These are phyloP conservation scores for Aspergillus heteromorphus DNA, from an alignment of 495 filamentous ascomycete species.

Conservation along the genomic window DNA sequence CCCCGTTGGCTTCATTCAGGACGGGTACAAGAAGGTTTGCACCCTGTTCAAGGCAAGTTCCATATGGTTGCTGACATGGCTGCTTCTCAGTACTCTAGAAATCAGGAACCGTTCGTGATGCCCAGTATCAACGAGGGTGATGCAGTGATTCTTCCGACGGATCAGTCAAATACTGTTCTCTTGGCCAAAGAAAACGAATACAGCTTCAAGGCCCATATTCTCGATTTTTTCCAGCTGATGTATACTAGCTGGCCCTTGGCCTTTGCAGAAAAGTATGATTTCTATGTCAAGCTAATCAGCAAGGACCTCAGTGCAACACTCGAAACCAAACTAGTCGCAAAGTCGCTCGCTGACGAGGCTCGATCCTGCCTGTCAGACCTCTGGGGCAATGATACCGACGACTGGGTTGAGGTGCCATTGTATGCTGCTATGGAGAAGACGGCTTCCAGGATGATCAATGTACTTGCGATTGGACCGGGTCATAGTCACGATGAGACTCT, in stretches of 20 bases:
- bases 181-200: conserved; percentile 9
- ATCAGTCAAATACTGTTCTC: conserved; percentile 7
- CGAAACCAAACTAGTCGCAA: conserved; percentile 3
- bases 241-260: conserved; percentile 13
- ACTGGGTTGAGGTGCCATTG: conserved; percentile 6
- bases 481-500: conserved; percentile 2
- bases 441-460: conserved; percentile 7
- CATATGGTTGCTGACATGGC: neutral
- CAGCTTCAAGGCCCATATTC: conserved; percentile 10
- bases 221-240: conserved; percentile 10
- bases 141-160: conserved; percentile 7
- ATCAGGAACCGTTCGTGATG: conserved; percentile 10
- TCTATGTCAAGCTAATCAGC: conserved; percentile 12
- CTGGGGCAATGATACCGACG: conserved; percentile 9
- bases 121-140: conserved; percentile 14
- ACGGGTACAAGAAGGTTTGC: conserved; percentile 10
- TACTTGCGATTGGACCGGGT: conserved; percentile 9
- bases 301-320: conserved; percentile 10
- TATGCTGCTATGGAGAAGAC: conserved; percentile 11
- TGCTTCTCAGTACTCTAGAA: conserved; percentile 2
- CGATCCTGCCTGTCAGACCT: conserved; percentile 9
- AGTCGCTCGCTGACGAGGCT: conserved; percentile 5
- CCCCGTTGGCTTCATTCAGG: conserved; percentile 9
- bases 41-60: neutral
- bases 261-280: conserved; percentile 11